Conservation (phyloP, 179 eudicot genomes). For the Vitellaria paradoxa region DNA sequence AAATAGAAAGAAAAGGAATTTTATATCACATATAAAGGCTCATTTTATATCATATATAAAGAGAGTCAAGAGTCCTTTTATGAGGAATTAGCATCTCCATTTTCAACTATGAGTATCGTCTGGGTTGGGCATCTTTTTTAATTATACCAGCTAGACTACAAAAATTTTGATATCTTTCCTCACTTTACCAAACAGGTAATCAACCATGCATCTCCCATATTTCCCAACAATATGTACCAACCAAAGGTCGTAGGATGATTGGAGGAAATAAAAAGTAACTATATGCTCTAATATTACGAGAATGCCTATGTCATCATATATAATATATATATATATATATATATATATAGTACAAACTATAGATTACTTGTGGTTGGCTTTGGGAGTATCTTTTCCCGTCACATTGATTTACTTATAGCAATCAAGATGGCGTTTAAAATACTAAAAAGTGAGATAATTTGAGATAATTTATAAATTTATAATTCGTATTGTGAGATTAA, state of each 20-base stretch:
- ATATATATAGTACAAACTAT: too few species aligned
- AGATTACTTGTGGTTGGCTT: background rate
- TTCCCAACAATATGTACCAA: background rate
- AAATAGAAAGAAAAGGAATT: too few species aligned
- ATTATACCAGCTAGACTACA: slow-evolving; percentile 2
- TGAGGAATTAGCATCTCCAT: slow-evolving; percentile 3
- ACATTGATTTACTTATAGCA: too few species aligned
- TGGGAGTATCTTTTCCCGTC: too few species aligned
- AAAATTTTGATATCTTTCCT: slow-evolving; percentile 1
- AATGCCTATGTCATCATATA: background rate
- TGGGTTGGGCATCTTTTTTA: background rate
- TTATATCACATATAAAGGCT: too few species aligned
- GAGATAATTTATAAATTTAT: too few species aligned
- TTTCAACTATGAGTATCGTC: background rate
- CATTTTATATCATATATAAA: background rate
- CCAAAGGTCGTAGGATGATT: background rate
- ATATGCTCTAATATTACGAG: background rate
- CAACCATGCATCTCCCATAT: background rate
- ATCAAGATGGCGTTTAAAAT: too few species aligned
- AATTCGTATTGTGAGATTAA: too few species aligned
- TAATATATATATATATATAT: too few species aligned
- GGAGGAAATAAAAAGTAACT: background rate
- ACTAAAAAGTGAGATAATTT: too few species aligned
- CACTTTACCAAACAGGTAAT: slow-evolving; percentile 6
- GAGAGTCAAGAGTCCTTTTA: background rate